Evolutionary conservation across 345 rosid genomes (phyloP).

Genomic region (Isatis tinctoria): DNA sequence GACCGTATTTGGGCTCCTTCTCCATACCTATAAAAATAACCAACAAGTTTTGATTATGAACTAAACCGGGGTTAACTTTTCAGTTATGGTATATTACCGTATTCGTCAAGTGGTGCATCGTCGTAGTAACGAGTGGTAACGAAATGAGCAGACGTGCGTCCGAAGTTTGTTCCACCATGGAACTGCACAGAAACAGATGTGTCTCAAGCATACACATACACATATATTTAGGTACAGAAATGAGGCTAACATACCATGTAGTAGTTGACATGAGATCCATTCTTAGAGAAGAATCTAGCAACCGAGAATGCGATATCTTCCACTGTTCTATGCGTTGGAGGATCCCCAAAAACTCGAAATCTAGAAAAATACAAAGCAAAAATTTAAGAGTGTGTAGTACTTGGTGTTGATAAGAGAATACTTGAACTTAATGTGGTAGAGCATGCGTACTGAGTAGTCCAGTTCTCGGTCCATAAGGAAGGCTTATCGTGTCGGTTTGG

Average conservation of each 20-base stretch:
- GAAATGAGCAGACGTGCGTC: slow-evolving; percentile 71
- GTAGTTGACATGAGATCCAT: slow-evolving; percentile 74
- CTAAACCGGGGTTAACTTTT: neutral
- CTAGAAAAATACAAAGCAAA: slow-evolving; percentile 24
- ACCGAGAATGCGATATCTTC: slow-evolving; percentile 78
- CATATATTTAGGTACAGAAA: neutral
- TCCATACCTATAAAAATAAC: slow-evolving; percentile 37
- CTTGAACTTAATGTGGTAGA: neutral
- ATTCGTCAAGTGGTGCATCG: slow-evolving; percentile 96
- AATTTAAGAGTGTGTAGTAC: neutral
- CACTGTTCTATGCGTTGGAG: slow-evolving; percentile 50
- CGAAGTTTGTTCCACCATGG: slow-evolving; percentile 92
- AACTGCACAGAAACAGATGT: slow-evolving; percentile 42
- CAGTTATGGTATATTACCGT: slow-evolving; percentile 35
- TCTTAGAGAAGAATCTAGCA: slow-evolving; percentile 79
- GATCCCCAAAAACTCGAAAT: slow-evolving; percentile 61
- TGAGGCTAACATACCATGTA: slow-evolving; percentile 59
- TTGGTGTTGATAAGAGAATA: neutral
- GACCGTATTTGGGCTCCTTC: slow-evolving; percentile 78
- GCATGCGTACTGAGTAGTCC: slow-evolving; percentile 84
- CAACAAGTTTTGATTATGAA: neutral
- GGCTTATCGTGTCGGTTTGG: slow-evolving; percentile 83
- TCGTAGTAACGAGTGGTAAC: slow-evolving; percentile 90
- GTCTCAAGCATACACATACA: neutral
- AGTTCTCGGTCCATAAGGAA: slow-evolving; percentile 87